Conservation (phyloP, 768 basidiomycete species). For the Lentinula edodes region DNA sequence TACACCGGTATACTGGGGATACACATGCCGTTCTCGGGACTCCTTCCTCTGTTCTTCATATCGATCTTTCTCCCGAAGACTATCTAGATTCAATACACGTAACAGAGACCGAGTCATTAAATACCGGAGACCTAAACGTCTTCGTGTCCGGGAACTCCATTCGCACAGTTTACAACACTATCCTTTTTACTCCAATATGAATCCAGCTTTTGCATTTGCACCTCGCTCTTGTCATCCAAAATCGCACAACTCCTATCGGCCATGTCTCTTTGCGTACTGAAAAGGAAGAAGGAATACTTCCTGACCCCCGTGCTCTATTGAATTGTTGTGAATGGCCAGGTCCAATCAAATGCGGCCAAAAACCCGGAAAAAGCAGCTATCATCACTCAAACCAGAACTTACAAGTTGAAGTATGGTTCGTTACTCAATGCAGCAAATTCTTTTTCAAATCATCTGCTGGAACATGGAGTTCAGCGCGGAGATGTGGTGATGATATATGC, state of each 20-base stretch:
- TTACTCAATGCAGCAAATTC: conserved; percentile 86
- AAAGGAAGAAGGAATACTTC: conserved; percentile 62
- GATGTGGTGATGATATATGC: conserved; percentile 99
- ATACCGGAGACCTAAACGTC: conserved; percentile 89
- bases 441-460: conserved; percentile 83
- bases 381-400: conserved; percentile 58
- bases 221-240: conserved; percentile 61
- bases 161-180: conserved; percentile 88
- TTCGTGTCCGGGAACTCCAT: conserved; percentile 82
- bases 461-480: conserved; percentile 81
- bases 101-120: conserved; percentile 70
- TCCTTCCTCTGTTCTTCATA: conserved; percentile 87
- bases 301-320: conserved; percentile 81
- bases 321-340: conserved; percentile 98
- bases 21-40: conserved; percentile 90
- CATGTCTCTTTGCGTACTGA: conserved; percentile 76
- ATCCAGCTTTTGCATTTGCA: conserved; percentile 83
- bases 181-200: conserved; percentile 78
- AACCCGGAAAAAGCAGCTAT: conserved; percentile 87
- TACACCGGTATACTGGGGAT: conserved; percentile 95
- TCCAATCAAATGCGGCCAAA: conserved; percentile 85
- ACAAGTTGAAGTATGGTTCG: conserved; percentile 73
- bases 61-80: conserved; percentile 70
- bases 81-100: conserved; percentile 79
- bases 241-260: conserved; percentile 68